These are phyloP conservation scores for Dendrocalamus sinicus DNA, from an alignment of 176 grass and related monocot species.

Conservation along the genomic window DNA sequence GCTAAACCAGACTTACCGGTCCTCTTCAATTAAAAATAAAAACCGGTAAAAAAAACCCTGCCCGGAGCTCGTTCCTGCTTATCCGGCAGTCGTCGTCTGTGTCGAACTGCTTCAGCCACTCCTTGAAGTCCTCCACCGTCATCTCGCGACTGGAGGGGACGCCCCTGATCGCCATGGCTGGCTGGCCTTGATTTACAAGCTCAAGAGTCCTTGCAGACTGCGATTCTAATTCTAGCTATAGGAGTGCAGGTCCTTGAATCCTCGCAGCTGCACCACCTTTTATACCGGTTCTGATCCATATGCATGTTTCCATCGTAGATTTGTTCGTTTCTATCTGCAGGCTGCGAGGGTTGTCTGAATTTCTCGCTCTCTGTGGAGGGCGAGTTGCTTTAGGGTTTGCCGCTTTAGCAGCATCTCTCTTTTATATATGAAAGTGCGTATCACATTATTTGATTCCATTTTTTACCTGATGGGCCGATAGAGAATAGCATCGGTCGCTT, in stretches of 20 bases:
- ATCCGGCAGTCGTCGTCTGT: constrained; percentile 59
- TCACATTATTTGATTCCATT: too few species aligned
- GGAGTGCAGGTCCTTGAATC: background rate
- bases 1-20: too few species aligned
- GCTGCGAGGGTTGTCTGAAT: background rate
- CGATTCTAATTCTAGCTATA: constrained; percentile 5
- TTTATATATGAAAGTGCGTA: too few species aligned
- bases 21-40: too few species aligned
- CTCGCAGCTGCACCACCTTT: constrained; percentile 1
- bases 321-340: constrained; percentile 52
- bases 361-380: constrained; percentile 4
- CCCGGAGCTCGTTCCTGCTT: constrained; percentile 57
- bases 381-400: too few species aligned
- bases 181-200: background rate
- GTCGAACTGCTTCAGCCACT: constrained; percentile 73
- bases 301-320: background rate
- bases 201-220: background rate
- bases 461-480: too few species aligned
- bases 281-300: constrained; percentile 16
- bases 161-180: constrained; percentile 55
- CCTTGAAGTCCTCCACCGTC: constrained; percentile 61
- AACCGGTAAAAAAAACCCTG: constrained; percentile 17
- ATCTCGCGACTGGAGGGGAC: constrained; percentile 18
- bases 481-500: too few species aligned
- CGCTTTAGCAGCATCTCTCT: too few species aligned